Evolutionary conservation across 371 early-diverging fungal genomes (phyloP).

Genomic region (Rhizopus stolonifer): DNA sequence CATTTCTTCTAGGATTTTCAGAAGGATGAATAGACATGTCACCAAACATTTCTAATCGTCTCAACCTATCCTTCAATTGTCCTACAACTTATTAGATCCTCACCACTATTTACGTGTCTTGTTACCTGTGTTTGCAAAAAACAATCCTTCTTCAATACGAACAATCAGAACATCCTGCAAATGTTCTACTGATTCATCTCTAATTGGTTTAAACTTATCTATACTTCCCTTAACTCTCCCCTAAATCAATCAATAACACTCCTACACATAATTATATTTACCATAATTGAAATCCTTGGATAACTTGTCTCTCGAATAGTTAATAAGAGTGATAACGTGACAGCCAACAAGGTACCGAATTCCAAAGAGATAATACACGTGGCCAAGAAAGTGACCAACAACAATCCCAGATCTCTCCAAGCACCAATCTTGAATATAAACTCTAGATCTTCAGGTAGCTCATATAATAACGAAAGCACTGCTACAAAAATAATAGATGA

Average conservation of each 20-base stretch:
- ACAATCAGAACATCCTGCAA: constrained; percentile 84
- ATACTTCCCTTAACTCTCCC: constrained; percentile 47
- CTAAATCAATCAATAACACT: constrained; percentile 10
- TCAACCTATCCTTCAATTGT: constrained; percentile 88
- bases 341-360: constrained; percentile 86
- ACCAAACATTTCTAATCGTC: constrained; percentile 90
- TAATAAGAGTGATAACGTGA: constrained; percentile 80
- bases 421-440: constrained; percentile 84
- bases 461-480: constrained; percentile 76
- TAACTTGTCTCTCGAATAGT: constrained; percentile 90
- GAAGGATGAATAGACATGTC: constrained; percentile 86
- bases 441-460: constrained; percentile 75
- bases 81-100: constrained; percentile 32
- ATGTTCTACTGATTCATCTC: constrained; percentile 68
- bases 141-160: constrained; percentile 86
- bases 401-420: constrained; percentile 81
- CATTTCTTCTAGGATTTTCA: constrained; percentile 68
- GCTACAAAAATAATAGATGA: constrained; percentile 87
- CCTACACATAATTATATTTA: constrained; percentile 14
- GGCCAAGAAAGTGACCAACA: constrained; percentile 77
- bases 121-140: constrained; percentile 90
- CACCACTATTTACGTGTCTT: not conserved
- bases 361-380: constrained; percentile 88
- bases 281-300: constrained; percentile 80
- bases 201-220: constrained; percentile 53